Evolutionary conservation across 2,329 filamentous ascomycete genomes (phyloP), one percentile per base, ranked within the genome.

Genomic region (Ramularia collo-cygni): DNA sequence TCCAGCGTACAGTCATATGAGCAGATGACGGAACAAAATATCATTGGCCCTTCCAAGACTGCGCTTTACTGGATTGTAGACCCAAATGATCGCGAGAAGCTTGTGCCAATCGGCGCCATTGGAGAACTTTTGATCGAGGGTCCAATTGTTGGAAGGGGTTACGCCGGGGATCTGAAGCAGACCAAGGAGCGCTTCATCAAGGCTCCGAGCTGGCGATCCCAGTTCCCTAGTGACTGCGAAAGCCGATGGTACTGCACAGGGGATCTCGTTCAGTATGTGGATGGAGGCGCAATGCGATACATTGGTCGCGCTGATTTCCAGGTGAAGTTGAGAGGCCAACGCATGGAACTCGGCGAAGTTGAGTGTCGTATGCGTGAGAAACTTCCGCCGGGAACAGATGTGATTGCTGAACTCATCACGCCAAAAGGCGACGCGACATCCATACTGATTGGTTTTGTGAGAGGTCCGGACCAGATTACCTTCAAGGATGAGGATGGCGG

Each of bases 81-180:
- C 32, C 47, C 53, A 2, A 43, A 50, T n/a, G 46, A 60, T 18
- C 48, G 53, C 31, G 41, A 61, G 17, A 30, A 17, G 8, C 42
- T 62, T 1, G n/a, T n/a, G 33, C 30, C 33, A 15, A 37, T 38
- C 19, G 46, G 38, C 29, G 42, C 28, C 24, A 24, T 40, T 3
- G 69, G 69, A 7, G 69, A 72, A 44, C 52, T 72, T 33, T 48
- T 70, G 0, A 41, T 72, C 2, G 67, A 70, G 46, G 67, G 68
- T 6, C 64, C 63, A 30, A 64, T 63, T n/a, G 54, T 71, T n/a
- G 65, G 60, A 1, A 58, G 60, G 13, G 69, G 62, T 4, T 71
- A 71, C 40, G 54, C 69, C 3, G 48, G 53, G 17, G 47, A 55
- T 4, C 31, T 43, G 3, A 44, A 43, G 9, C 51, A 52, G 42